phyloP scores from a whole-genome alignment of 2,329 filamentous ascomycete genomes.

The Periglandula ipomoeae region DNA sequence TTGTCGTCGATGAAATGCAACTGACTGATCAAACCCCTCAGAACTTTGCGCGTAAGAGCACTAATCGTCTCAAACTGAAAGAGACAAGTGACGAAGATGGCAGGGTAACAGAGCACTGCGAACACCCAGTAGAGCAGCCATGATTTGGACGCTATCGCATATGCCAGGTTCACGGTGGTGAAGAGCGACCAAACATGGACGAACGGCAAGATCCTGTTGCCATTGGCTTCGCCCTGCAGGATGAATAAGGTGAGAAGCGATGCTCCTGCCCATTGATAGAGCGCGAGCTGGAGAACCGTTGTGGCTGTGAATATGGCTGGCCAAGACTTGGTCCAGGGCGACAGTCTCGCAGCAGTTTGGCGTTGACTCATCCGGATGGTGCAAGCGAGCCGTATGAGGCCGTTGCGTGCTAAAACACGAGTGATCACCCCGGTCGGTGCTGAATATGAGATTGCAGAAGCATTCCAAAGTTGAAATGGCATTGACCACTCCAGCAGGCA shows the following conservation, averaged over 20 bases:
- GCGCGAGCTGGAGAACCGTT: not conserved
- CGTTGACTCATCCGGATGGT: not conserved
- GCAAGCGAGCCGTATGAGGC: not conserved
- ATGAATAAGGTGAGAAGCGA: slow-evolving; percentile 1
- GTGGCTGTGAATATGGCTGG: slow-evolving; percentile 5
- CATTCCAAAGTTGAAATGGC: not conserved
- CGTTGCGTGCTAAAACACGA: not conserved
- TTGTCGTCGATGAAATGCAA: slow-evolving; percentile 9
- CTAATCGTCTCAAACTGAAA: not conserved
- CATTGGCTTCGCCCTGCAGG: slow-evolving; percentile 4
- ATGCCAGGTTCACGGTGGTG: slow-evolving; percentile 4
- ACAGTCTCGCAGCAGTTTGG: not conserved
- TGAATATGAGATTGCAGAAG: not conserved
- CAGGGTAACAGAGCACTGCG: slow-evolving; percentile 4
- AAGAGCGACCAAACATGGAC: slow-evolving; percentile 6
- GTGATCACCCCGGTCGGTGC: too few relatives aligned
- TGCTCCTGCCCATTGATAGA: slow-evolving; percentile 5
- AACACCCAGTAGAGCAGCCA: slow-evolving; percentile 7
- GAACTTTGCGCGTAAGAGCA: not conserved
- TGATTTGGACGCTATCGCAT: slow-evolving; percentile 7
- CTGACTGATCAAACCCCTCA: slow-evolving; percentile 3
- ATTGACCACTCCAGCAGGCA: not conserved
- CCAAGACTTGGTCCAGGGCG: not conserved
- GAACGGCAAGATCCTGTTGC: slow-evolving; percentile 1
- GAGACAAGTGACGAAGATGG: slow-evolving; percentile 4